Evolutionary conservation across 768 basidiomycete genomes (phyloP).

Genomic region (Lentinula aciculospora): DNA sequence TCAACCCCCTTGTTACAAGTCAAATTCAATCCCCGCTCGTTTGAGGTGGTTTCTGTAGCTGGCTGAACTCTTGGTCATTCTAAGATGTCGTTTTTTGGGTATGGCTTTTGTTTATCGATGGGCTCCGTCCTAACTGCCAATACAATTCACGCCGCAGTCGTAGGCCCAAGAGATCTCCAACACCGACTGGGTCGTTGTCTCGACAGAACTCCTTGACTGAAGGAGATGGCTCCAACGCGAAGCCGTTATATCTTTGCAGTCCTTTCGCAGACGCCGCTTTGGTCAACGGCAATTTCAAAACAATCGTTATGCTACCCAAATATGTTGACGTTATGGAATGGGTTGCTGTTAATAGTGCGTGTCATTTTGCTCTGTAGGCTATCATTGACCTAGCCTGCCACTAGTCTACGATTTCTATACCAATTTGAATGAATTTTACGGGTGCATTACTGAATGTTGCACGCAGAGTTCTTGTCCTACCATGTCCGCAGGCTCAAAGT

Average conservation of each 20-base stretch:
- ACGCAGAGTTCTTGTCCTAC: slow-evolving; percentile 85
- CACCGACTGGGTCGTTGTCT: slow-evolving; percentile 21
- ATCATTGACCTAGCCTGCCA: not conserved
- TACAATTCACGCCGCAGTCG: slow-evolving; percentile 7
- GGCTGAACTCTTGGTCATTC: not conserved
- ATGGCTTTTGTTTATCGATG: slow-evolving; percentile 3
- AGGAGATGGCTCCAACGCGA: slow-evolving; percentile 25
- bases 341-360: slow-evolving; percentile 91
- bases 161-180: slow-evolving; percentile 31
- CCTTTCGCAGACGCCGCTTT: slow-evolving; percentile 94
- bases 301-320: slow-evolving; percentile 93
- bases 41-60: not conserved
- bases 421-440: slow-evolving; percentile 96
- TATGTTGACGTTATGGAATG: slow-evolving; percentile 96
- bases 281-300: slow-evolving; percentile 98
- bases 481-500: slow-evolving; percentile 89
- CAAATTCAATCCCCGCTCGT: not conserved
- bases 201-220: slow-evolving; percentile 29
- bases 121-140: not conserved
- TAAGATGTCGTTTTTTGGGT: slow-evolving; percentile 32
- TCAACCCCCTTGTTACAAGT: not conserved
- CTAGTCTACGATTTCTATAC: slow-evolving; percentile 96
- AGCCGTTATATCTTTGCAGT: slow-evolving; percentile 85
- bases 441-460: slow-evolving; percentile 88
- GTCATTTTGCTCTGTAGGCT: not conserved